Evolutionary conservation across 768 basidiomycete genomes (phyloP), one percentile per base, ranked within the genome.

Genomic region (Amanita molliuscula): DNA sequence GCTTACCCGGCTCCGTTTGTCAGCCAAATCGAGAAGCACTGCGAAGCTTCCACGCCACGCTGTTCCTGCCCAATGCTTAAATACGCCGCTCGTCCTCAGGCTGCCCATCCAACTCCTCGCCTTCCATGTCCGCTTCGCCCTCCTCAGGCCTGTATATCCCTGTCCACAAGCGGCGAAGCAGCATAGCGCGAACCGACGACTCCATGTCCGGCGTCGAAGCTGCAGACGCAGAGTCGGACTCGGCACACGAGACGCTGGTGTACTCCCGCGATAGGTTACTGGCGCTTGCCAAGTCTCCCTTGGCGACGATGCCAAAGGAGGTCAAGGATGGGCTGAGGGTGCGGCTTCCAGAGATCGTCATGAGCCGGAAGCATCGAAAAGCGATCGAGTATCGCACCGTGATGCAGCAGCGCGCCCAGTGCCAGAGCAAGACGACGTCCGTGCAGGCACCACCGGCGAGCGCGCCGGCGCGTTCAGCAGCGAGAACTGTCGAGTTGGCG

Each of bases 121-220:
- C 21, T 4, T 4, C 25, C 37, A 29, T 38, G 38, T 20, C 47
- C 10, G 10, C 61, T 0, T 56, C 61, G 6, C 42, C 59, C 6
- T 57, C 61, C 4, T 51, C 58, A 3, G 57, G 59, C 18, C 58
- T 68, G 26, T 75, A 75, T 48, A 47, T 74, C 33, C 73, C 74
- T 21, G 51, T 74, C 0, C 72, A 75, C 45, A 67, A 62, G 53
- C 67, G 73, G 16, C 57, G 41, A 10, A 35, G 59, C 51, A 50
- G 49, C 29, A 4, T 36, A 16, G 21, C 45, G 18, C 31, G 38
- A 10, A 41, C 26, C n/a, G 37, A 48, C 26, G 47, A 48, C 15
- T 38, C 47, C 18, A 37, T 41, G 33, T 46, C 44, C 21, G 35
- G 10, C 11, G 2, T 6, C 28, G 18, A 33, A 29, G 6, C 25